A percentile compares a stretch with the other conserved stretches of the same genome.
phyloP scores from a whole-genome alignment of 2,329 filamentous ascomycete genomes.

The Ophiostoma ips region DNA sequence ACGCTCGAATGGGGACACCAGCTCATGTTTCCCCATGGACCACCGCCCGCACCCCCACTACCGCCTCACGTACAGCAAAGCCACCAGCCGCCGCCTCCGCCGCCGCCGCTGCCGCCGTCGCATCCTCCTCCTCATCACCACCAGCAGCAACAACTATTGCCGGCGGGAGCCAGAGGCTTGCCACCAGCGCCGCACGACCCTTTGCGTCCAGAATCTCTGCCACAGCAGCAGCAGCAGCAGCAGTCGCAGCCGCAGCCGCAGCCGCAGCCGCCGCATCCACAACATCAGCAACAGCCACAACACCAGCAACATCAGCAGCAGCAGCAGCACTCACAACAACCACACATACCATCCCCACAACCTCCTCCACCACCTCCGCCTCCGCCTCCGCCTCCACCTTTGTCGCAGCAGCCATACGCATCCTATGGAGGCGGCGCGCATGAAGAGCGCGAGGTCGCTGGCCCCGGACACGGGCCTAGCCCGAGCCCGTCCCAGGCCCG shows the following conservation, averaged over 20 bases:
- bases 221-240: background rate
- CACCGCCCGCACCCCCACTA: constrained; percentile 1
- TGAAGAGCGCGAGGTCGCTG: constrained; percentile 7
- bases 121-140: too few relatives aligned
- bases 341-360: background rate
- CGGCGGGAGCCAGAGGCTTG: background rate
- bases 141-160: constrained; percentile 15
- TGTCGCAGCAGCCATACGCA: constrained; percentile 29
- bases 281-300: constrained; percentile 26
- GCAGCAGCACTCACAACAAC: constrained; percentile 1
- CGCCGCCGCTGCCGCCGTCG: constrained; percentile 40
- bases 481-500: constrained; percentile 16
- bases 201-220: background rate
- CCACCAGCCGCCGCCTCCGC: constrained; percentile 9
- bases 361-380: background rate
- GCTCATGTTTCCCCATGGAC: constrained; percentile 36
- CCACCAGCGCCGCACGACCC: background rate
- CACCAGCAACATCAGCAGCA: constrained; percentile 2
- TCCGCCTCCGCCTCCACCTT: constrained; percentile 29
- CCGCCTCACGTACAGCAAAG: constrained; percentile 26
- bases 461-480: background rate
- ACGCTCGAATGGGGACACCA: constrained; percentile 57
- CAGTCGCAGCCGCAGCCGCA: background rate
- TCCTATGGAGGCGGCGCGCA: constrained; percentile 28
- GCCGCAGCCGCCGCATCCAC: constrained; percentile 14